Base-by-base conservation (phyloP, 805 yeast species). In the Isabelozyma gotoi region DNA sequence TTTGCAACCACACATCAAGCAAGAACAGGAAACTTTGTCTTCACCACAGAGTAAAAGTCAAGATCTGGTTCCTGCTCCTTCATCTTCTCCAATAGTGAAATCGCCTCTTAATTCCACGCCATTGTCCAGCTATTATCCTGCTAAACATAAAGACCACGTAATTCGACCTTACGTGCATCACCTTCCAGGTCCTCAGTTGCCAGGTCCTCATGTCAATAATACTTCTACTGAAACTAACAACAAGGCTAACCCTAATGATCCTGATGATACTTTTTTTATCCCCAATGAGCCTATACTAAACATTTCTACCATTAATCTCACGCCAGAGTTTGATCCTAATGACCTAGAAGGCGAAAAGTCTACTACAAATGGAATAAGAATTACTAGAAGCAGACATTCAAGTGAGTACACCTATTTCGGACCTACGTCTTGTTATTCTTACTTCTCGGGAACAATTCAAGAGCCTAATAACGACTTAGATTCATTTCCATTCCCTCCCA, bases 391-490 rank as follows among this genome's bases (percentile, higher is more conserved):
- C 21, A 34, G 46, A 18, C 14, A 20, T 12, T 43, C 19, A 19
- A 41, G 44, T 33, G 42, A 42, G 18, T 44, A 29, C 32, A 31
- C 34, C 18, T 40, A 49, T 31, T 39, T 44, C 18, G 50, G 52
- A 20, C 29, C 43, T 5, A 43, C 48, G 7, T 36, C 50, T 16
- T 47, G 46, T 19, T 39, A 40, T 31, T 14, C 42, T 12, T 45
- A 43, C 36, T 44, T 49, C 36, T 32, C 16, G 10, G 47, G 21
- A 14, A 32, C 34, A 11, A 10, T 32, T 11, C 17, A 32, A 14
- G 34, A 32, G n/a, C 34, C 29, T 21, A 7, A n/a, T 14, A 32
- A 8, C 17, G 18, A 32, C 29, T 24, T 24, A n/a, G 29, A 10
- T n/a, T 24, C 29, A n/a, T 24, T n/a, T 24, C 29, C 29, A 1